Evolutionary conservation across 257 asterid genomes (phyloP).

Genomic region (Primulina huaijiensis): DNA sequence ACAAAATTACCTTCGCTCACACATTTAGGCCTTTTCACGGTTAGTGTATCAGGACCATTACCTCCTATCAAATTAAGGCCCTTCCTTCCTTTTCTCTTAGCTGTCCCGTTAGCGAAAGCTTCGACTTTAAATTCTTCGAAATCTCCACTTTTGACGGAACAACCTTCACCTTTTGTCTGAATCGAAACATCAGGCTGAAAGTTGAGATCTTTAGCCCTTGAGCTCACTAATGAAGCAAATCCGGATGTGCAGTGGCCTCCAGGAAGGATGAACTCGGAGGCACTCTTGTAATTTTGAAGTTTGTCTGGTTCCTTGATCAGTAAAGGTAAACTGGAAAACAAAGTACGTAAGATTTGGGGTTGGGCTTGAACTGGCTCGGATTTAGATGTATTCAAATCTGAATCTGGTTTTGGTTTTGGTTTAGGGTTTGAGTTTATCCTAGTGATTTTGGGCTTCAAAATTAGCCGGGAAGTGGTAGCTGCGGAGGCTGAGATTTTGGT

Average conservation of each 20-base stretch:
- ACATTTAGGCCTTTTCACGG: slow-evolving; percentile 48
- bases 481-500: slow-evolving; percentile 34
- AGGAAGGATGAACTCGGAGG: slow-evolving; percentile 37
- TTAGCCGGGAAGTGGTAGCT: slow-evolving; percentile 48
- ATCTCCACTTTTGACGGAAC: slow-evolving; percentile 21
- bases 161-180: slow-evolving; percentile 25
- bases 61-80: slow-evolving; percentile 52
- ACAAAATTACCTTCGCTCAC: slow-evolving; percentile 81
- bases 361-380: slow-evolving; percentile 12
- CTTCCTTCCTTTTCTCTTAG: slow-evolving; percentile 35
- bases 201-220: slow-evolving; percentile 38
- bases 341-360: slow-evolving; percentile 27
- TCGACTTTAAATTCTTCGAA: slow-evolving; percentile 23
- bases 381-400: slow-evolving; percentile 9
- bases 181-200: slow-evolving; percentile 48
- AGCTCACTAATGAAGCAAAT: slow-evolving; percentile 47
- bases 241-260: slow-evolving; percentile 49
- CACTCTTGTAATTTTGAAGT: slow-evolving; percentile 21
- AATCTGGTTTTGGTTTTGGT: too few species aligned
- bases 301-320: slow-evolving; percentile 29
- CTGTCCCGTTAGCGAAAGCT: slow-evolving; percentile 20
- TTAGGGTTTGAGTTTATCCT: slow-evolving; percentile 33
- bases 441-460: slow-evolving; percentile 52
- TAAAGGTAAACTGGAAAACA: slow-evolving; percentile 47
- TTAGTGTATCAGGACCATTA: slow-evolving; percentile 27